Percentiles rank a stretch among this genome's conserved stretches.
Conservation (phyloP, 1,284 basidiomycete species). For the Cryptococcus sp. region DNA sequence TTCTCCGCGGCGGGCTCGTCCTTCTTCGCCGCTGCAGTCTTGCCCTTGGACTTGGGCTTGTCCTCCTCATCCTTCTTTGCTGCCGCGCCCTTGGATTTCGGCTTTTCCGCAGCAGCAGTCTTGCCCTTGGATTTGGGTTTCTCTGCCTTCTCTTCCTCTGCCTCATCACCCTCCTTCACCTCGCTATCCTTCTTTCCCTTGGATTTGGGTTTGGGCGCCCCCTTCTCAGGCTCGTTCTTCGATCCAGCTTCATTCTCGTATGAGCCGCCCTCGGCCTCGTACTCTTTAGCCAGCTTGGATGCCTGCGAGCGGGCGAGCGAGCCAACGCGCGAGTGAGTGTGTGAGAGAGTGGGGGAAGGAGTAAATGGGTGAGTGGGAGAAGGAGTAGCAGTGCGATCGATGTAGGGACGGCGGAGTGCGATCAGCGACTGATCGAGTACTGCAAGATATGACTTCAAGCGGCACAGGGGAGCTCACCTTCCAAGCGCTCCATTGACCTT, state of each 20-base stretch:
- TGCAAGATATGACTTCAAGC: neutral
- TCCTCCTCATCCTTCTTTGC: conserved; percentile 4
- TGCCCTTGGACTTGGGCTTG: neutral
- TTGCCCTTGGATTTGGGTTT: conserved; percentile 10
- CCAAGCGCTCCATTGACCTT: conserved; percentile 54
- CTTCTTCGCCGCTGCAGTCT: neutral
- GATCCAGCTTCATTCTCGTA: conserved; percentile 55
- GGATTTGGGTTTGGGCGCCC: conserved; percentile 50
- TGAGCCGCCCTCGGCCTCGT: conserved; percentile 53
- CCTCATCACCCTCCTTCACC: conserved; percentile 15
- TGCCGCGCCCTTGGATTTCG: neutral
- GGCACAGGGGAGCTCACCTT: conserved; percentile 34
- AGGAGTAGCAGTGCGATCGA: neutral
- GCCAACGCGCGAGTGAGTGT: neutral
- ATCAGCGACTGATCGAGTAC: too few species aligned
- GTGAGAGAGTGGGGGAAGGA: neutral
- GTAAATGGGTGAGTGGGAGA: neutral
- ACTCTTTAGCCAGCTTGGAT: conserved; percentile 52
- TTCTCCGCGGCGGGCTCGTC: conserved; percentile 3
- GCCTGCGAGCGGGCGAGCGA: conserved; percentile 23
- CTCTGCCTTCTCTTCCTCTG: conserved; percentile 13
- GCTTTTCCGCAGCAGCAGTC: neutral
- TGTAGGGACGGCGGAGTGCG: neutral
- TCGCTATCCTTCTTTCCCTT: conserved; percentile 33
- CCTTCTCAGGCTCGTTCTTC: conserved; percentile 54